Conservation (phyloP, 768 basidiomycete species). For the Agrocybe praecox region DNA sequence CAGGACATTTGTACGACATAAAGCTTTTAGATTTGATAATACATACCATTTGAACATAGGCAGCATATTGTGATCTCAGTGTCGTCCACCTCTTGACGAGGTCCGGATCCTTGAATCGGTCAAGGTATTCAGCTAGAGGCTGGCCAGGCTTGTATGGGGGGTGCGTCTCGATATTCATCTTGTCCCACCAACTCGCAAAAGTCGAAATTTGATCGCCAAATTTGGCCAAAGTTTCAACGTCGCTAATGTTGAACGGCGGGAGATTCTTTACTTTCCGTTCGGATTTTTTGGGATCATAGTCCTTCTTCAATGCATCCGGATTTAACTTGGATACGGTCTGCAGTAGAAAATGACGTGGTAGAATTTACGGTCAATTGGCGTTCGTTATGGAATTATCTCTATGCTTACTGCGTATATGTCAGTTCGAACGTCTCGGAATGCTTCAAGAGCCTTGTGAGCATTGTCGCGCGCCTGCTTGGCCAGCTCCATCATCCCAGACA, state of each 20-base stretch:
- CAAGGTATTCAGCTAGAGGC: slow-evolving; percentile 4
- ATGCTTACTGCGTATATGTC: slow-evolving; percentile 7
- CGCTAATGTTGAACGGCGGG: not conserved
- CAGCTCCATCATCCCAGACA: slow-evolving; percentile 13
- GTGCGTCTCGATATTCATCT: slow-evolving; percentile 12
- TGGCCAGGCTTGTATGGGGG: not conserved
- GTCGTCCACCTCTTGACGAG: slow-evolving; percentile 6
- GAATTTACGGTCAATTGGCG: too few species aligned
- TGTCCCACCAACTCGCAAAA: slow-evolving; percentile 16
- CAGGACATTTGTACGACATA: not conserved
- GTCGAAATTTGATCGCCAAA: slow-evolving; percentile 9
- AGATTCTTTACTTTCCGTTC: not conserved
- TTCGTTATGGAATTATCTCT: not conserved
- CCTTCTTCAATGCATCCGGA: not conserved
- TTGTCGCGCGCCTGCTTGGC: slow-evolving; percentile 9
- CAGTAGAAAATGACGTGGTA: not conserved
- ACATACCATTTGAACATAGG: slow-evolving; percentile 13
- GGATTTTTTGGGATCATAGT: not conserved
- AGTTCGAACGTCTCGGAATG: slow-evolving; percentile 11
- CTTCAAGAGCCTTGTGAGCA: slow-evolving; percentile 4
- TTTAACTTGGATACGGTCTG: slow-evolving; percentile 3
- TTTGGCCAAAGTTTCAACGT: slow-evolving; percentile 6
- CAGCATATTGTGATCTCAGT: slow-evolving; percentile 11
- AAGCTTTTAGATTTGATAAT: not conserved
- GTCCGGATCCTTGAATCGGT: slow-evolving; percentile 2